Conservation (phyloP, 192 early-diverging fungal genomes). For the Entrophospora sp. region DNA sequence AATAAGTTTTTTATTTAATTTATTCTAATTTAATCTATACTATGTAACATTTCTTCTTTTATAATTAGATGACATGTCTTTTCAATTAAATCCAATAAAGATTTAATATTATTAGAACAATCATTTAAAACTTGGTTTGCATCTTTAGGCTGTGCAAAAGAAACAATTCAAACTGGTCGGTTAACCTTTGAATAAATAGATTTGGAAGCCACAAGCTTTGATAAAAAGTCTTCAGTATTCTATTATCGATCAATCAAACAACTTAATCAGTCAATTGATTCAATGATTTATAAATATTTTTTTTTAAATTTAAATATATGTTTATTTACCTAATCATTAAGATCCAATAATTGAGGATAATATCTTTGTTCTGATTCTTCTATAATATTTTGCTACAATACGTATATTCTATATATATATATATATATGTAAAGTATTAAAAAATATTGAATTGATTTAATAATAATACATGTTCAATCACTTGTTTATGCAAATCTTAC, state of each 20-base stretch:
- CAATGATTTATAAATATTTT: too few relatives aligned
- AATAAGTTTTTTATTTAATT: too few relatives aligned
- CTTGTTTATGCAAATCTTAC: conserved; percentile 81
- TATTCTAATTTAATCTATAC: too few relatives aligned
- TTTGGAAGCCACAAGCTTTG: conserved; percentile 87
- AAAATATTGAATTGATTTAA: too few relatives aligned
- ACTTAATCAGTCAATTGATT: too few relatives aligned
- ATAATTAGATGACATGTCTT: conserved; percentile 89
- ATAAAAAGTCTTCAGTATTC: conserved; percentile 87
- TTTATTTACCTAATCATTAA: conserved; percentile 59
- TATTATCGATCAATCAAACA: too few relatives aligned
- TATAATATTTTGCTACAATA: conserved; percentile 94
- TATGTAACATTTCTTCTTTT: conserved; percentile 87
- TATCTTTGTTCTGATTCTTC: conserved; percentile 73
- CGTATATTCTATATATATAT: conserved; percentile 66
- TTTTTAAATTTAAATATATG: too few relatives aligned
- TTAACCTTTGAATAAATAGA: conserved; percentile 96
- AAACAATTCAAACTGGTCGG: conserved; percentile 79
- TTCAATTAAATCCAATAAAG: conserved; percentile 81
- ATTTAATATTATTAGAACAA: conserved; percentile 87
- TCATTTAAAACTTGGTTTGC: conserved; percentile 86
- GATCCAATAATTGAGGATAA: conserved; percentile 86
- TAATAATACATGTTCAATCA: conserved; percentile 95
- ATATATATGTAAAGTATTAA: too few relatives aligned
- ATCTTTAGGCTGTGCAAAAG: conserved; percentile 76